Evolutionary conservation across 768 basidiomycete genomes (phyloP).

Genomic region (Leucosporidium yakuticum): DNA sequence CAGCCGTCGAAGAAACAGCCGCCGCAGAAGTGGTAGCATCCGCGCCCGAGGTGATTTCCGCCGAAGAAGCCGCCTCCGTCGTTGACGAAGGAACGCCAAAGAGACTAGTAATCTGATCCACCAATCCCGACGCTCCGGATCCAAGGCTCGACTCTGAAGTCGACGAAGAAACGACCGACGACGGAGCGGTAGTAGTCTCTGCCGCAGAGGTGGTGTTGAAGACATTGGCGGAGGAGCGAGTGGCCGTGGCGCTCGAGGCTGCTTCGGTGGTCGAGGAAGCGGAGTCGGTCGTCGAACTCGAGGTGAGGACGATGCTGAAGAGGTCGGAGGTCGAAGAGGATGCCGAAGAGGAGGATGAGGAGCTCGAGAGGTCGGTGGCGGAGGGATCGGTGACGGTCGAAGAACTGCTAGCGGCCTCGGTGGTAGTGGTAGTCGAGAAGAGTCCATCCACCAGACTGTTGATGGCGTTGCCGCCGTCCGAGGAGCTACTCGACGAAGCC

Average conservation of each 20-base stretch:
- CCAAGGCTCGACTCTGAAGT: neutral
- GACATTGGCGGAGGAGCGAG: no score
- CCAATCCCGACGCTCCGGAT: neutral
- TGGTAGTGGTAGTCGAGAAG: neutral
- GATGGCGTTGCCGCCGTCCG: neutral
- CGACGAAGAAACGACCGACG: neutral
- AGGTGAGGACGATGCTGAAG: neutral
- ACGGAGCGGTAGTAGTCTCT: neutral
- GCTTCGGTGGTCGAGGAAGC: no score
- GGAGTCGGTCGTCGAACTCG: no score
- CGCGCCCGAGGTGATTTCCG: neutral
- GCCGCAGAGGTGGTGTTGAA: no score
- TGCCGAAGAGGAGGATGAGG: no score
- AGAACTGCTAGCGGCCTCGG: neutral
- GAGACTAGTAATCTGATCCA: neutral
- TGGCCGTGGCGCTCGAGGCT: no score
- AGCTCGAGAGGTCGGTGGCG: neutral
- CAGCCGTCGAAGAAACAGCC: neutral
- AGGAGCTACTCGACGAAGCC: neutral
- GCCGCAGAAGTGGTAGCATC: neutral
- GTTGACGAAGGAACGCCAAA: conserved; percentile 1
- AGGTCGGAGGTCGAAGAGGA: neutral
- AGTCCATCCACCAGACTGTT: neutral
- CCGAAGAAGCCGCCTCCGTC: neutral
- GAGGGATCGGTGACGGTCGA: neutral